These are phyloP conservation scores for Phanerochaete sordida DNA, from an alignment of 768 basidiomycete genomes.

Conservation along the genomic window DNA sequence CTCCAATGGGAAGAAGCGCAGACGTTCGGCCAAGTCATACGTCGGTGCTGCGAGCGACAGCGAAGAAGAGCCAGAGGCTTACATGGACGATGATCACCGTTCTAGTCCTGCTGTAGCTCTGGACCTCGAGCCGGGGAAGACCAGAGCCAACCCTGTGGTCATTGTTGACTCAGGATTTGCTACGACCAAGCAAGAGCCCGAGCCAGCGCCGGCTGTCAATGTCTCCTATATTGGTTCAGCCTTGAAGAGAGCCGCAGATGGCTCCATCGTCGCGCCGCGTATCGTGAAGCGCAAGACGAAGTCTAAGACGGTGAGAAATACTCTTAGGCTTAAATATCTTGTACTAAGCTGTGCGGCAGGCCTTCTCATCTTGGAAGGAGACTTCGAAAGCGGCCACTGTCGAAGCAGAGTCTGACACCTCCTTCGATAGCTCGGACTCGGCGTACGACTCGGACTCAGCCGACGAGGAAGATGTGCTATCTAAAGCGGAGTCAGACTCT, in stretches of 20 bases:
- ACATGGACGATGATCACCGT: constrained; percentile 13
- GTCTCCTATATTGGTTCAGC: constrained; percentile 52
- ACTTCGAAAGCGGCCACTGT: constrained; percentile 24
- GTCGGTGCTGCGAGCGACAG: constrained; percentile 7
- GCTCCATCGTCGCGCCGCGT: constrained; percentile 47
- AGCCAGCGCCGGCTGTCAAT: constrained; percentile 21
- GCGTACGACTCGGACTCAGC: constrained; percentile 44
- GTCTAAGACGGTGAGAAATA: constrained; percentile 44
- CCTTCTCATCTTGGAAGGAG: constrained; percentile 52
- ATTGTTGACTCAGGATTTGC: constrained; percentile 23
- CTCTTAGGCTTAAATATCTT: constrained; percentile 5
- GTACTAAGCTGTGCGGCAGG: constrained; percentile 25
- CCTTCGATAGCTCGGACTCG: constrained; percentile 79
- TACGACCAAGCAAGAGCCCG: constrained; percentile 1
- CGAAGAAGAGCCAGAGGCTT: constrained; percentile 32
- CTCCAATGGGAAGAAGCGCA: constrained; percentile 44
- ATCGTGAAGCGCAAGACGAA: constrained; percentile 42
- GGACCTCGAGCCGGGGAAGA: constrained; percentile 11
- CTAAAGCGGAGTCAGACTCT: constrained; percentile 12
- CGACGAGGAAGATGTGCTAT: constrained; percentile 22
- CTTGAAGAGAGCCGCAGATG: constrained; percentile 63
- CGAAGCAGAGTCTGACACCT: constrained; percentile 46
- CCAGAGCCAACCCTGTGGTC: constrained; percentile 20
- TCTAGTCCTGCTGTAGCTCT: neutral
- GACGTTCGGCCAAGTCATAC: neutral